Percentiles rank a stretch among this genome's conserved stretches.
Conservation (phyloP, 176 grass and related monocot genomes). For the Calamus simplicifolius region DNA sequence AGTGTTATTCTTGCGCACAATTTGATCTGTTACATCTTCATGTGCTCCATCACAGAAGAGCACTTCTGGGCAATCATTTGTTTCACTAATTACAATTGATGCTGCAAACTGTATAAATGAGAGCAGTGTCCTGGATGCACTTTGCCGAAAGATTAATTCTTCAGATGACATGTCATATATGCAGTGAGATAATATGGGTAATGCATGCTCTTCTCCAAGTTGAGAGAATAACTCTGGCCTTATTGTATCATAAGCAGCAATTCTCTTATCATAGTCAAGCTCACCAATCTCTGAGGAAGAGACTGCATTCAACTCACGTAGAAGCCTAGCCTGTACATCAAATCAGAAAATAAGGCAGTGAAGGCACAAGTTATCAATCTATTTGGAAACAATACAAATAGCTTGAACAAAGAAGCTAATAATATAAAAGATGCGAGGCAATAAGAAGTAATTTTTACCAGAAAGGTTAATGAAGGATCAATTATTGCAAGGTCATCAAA, state of each 20-base stretch:
- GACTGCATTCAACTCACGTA: slow-evolving; percentile 79
- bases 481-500: slow-evolving; percentile 41
- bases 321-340: slow-evolving; percentile 55
- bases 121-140: slow-evolving; percentile 75
- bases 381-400: too few relatives aligned
- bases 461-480: slow-evolving; percentile 53
- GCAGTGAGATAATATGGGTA: slow-evolving; percentile 69
- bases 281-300: slow-evolving; percentile 73
- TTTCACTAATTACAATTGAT: slow-evolving; percentile 48
- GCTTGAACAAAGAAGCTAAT: background rate
- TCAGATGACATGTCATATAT: slow-evolving; percentile 87
- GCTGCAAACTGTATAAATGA: slow-evolving; percentile 58
- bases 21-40: background rate
- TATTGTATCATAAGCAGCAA: slow-evolving; percentile 53
- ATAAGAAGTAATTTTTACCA: slow-evolving; percentile 44
- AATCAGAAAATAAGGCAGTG: slow-evolving; percentile 1
- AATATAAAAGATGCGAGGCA: slow-evolving; percentile 9
- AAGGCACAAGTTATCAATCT: too few relatives aligned
- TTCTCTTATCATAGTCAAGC: slow-evolving; percentile 70
- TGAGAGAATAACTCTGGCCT: slow-evolving; percentile 40
- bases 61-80: slow-evolving; percentile 11
- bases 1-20: slow-evolving; percentile 12
- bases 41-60: background rate
- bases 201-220: slow-evolving; percentile 62
- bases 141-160: slow-evolving; percentile 86